Percentiles rank a stretch among this genome's conserved stretches.
Evolutionary conservation across 2,329 filamentous ascomycete genomes (phyloP).

Genomic region (Ophiocordyceps sinensis): DNA sequence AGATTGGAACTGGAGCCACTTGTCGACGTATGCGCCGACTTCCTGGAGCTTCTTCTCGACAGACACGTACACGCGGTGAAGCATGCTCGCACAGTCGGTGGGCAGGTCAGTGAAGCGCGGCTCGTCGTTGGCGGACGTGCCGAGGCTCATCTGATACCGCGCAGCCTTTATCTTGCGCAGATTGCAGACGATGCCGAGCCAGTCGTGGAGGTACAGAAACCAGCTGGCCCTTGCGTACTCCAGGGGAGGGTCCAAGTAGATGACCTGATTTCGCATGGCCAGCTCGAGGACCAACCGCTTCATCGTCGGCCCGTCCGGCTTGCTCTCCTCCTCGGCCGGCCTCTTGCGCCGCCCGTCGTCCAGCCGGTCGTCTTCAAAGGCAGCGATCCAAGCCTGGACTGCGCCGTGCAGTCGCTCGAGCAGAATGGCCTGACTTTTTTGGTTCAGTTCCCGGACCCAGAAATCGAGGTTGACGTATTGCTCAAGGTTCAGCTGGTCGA

Average conservation of each 20-base stretch:
- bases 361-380: constrained; percentile 54
- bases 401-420: constrained; percentile 73
- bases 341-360: constrained; percentile 40
- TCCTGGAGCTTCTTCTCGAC: constrained; percentile 72
- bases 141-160: constrained; percentile 79
- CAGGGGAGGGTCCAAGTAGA: constrained; percentile 87
- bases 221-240: constrained; percentile 87
- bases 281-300: constrained; percentile 75
- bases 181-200: constrained; percentile 86
- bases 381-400: constrained; percentile 72
- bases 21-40: constrained; percentile 79
- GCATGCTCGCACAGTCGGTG: constrained; percentile 62
- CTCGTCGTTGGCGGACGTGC: constrained; percentile 49
- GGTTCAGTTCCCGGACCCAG: constrained; percentile 83
- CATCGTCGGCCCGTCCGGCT: constrained; percentile 47
- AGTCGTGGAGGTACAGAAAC: constrained; percentile 83
- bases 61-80: constrained; percentile 67
- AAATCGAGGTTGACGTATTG: constrained; percentile 85
- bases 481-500: constrained; percentile 93
- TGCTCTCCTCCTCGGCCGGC: constrained; percentile 27
- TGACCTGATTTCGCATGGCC: constrained; percentile 95
- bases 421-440: constrained; percentile 67
- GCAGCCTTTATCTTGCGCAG: constrained; percentile 89
- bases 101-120: constrained; percentile 74
- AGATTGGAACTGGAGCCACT: constrained; percentile 97